These are phyloP conservation scores for Castanospermum australe DNA, from an alignment of 306 rosid genomes.

Conservation along the genomic window DNA sequence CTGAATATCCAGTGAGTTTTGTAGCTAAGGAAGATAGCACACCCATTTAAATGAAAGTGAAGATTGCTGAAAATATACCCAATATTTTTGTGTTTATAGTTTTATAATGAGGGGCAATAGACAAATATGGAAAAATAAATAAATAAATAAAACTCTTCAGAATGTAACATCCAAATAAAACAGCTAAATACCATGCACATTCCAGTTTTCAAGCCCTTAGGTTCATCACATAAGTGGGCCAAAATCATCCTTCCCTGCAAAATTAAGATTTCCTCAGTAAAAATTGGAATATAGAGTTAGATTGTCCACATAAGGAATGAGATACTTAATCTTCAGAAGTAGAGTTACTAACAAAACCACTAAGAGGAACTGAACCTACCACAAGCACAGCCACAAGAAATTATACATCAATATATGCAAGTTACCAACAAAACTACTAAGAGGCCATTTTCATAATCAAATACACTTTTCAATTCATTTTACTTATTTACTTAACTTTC, in stretches of 20 bases:
- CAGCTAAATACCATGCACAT: slow-evolving; percentile 89
- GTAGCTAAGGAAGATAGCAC: neutral
- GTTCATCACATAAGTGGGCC: slow-evolving; percentile 96
- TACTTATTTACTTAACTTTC: neutral
- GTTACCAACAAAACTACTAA: neutral
- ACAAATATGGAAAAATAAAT: neutral
- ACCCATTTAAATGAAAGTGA: neutral
- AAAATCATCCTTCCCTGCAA: slow-evolving; percentile 97
- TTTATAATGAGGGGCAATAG: neutral
- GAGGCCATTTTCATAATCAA: neutral
- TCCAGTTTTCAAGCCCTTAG: slow-evolving; percentile 97
- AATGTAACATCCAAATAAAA: slow-evolving; percentile 19
- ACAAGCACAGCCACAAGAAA: neutral
- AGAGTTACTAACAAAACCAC: neutral
- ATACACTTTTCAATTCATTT: neutral
- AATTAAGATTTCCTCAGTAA: slow-evolving; percentile 36
- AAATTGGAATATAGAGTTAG: neutral
- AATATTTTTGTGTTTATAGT: neutral
- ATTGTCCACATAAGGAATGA: neutral
- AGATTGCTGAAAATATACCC: neutral
- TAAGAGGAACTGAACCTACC: neutral
- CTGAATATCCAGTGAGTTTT: neutral
- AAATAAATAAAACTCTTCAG: neutral
- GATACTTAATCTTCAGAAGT: neutral
- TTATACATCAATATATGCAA: neutral